A percentile compares a stretch with the other conserved stretches of the same genome.
Evolutionary conservation across 208 protist genomes (phyloP).

Genomic region (Trypanosoma grayi): DNA sequence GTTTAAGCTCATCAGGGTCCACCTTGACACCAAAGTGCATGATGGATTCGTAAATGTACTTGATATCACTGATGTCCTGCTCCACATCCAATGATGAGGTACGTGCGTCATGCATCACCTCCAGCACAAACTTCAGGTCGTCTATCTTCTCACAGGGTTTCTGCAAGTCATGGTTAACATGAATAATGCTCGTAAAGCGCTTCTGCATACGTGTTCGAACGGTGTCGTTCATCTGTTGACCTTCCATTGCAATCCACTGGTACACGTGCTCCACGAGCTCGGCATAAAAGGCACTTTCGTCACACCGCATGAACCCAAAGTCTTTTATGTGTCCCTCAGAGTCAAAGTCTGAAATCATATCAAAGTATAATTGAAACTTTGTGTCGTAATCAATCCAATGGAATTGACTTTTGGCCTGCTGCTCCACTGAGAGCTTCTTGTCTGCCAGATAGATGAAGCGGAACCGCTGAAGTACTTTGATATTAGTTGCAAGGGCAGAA

Average conservation of each 20-base stretch:
- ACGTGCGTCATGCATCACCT: constrained; percentile 91
- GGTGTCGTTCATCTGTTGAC: constrained; percentile 91
- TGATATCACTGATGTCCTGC: constrained; percentile 92
- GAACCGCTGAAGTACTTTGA: constrained; percentile 93
- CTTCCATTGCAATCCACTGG: constrained; percentile 94
- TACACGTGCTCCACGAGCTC: constrained; percentile 91
- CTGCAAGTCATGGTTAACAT: constrained; percentile 87
- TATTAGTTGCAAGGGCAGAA: constrained; percentile 84
- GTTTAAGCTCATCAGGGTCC: constrained; percentile 67
- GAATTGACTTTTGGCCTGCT: constrained; percentile 91
- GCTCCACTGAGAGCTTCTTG: constrained; percentile 94
- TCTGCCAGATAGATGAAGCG: constrained; percentile 93
- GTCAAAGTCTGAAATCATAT: constrained; percentile 93
- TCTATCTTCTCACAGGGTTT: constrained; percentile 91
- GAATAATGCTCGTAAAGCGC: constrained; percentile 68
- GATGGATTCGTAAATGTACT: constrained; percentile 95
- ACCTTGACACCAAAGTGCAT: constrained; percentile 90
- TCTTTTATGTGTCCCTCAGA: constrained; percentile 81
- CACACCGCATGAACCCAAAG: constrained; percentile 95
- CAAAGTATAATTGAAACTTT: constrained; percentile 94
- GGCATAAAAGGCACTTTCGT: constrained; percentile 87
- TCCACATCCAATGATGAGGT: constrained; percentile 91
- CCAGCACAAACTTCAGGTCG: constrained; percentile 95
- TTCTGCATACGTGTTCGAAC: constrained; percentile 76
- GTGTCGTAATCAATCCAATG: constrained; percentile 95